Conservation (phyloP, 208 protist genomes). For the Strigomonas culicis region DNA sequence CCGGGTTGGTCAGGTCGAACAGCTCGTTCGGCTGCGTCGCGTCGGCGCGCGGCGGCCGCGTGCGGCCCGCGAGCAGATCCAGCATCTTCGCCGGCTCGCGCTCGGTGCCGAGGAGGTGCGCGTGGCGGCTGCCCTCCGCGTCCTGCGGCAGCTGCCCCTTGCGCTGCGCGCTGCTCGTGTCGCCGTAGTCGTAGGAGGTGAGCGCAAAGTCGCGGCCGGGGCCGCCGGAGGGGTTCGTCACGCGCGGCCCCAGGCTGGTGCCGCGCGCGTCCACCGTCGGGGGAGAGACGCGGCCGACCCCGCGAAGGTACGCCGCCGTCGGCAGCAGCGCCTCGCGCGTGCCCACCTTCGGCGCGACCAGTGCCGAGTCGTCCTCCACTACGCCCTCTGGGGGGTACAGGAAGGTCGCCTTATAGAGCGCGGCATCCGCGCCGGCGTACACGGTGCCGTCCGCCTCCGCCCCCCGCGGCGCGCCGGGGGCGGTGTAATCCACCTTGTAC, state of each 20-base stretch:
- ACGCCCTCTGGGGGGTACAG: slow-evolving; percentile 30
- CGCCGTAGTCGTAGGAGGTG: slow-evolving; percentile 74
- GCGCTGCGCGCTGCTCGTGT: slow-evolving; percentile 59
- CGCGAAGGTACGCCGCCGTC: too few relatives aligned
- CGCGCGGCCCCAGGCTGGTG: neutral
- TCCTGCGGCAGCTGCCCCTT: slow-evolving; percentile 57
- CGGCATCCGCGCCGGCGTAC: slow-evolving; percentile 49
- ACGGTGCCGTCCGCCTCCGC: slow-evolving; percentile 6
- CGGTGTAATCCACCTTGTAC: slow-evolving; percentile 60
- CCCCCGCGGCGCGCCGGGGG: slow-evolving; percentile 9
- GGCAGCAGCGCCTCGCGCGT: slow-evolving; percentile 51
- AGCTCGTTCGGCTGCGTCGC: slow-evolving; percentile 19
- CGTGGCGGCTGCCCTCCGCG: slow-evolving; percentile 37
- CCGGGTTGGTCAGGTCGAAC: slow-evolving; percentile 64
- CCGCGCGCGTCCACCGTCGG: too few relatives aligned
- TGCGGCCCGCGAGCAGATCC: slow-evolving; percentile 41
- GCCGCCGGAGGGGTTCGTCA: slow-evolving; percentile 1
- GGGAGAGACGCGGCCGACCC: too few relatives aligned
- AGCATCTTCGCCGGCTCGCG: slow-evolving; percentile 58
- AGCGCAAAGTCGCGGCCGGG: slow-evolving; percentile 49
- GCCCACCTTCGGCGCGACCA: slow-evolving; percentile 72
- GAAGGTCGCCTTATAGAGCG: slow-evolving; percentile 52
- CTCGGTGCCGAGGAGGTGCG: slow-evolving; percentile 37
- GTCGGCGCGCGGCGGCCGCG: neutral
- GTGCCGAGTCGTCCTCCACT: slow-evolving; percentile 34